phyloP scores from a whole-genome alignment of 371 early-diverging fungal genomes.

The Apophysomyces ossiformis region DNA sequence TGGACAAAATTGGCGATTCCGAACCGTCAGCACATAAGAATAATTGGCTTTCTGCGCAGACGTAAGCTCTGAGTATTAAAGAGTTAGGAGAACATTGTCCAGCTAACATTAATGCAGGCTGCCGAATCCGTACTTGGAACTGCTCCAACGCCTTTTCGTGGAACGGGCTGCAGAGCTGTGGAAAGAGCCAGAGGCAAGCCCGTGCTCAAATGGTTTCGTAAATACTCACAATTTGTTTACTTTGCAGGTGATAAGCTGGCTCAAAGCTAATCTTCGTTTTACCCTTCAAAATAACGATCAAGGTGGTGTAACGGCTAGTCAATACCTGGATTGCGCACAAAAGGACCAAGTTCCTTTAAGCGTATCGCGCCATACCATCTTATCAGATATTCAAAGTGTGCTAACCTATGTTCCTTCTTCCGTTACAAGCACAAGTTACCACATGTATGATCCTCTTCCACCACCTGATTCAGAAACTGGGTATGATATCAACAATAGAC shows the following conservation, averaged over 20 bases:
- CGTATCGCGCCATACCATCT: constrained; percentile 74
- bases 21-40: constrained; percentile 17
- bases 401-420: constrained; percentile 60
- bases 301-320: constrained; percentile 16
- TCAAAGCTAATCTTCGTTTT: constrained; percentile 37
- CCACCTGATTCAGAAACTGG: constrained; percentile 61
- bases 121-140: constrained; percentile 36
- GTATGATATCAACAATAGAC: constrained; percentile 45
- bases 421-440: constrained; percentile 57
- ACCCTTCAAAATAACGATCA: constrained; percentile 14
- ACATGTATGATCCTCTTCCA: constrained; percentile 80
- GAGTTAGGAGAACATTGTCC: not conserved
- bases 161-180: constrained; percentile 67
- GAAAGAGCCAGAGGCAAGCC: constrained; percentile 72
- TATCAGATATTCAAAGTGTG: constrained; percentile 65
- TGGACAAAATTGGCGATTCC: constrained; percentile 42
- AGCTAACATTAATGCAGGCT: constrained; percentile 13
- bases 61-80: constrained; percentile 1
- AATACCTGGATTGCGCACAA: constrained; percentile 20
- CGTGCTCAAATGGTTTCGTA: not conserved
- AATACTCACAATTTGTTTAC: not conserved
- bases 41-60: constrained; percentile 12
- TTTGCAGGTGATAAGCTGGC: constrained; percentile 50
- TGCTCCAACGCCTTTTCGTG: constrained; percentile 61
- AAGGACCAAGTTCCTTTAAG: constrained; percentile 55